Evolutionary conservation across 768 basidiomycete genomes (phyloP), one percentile per base, ranked within the genome.

Genomic region (Kwoniella europaea): DNA sequence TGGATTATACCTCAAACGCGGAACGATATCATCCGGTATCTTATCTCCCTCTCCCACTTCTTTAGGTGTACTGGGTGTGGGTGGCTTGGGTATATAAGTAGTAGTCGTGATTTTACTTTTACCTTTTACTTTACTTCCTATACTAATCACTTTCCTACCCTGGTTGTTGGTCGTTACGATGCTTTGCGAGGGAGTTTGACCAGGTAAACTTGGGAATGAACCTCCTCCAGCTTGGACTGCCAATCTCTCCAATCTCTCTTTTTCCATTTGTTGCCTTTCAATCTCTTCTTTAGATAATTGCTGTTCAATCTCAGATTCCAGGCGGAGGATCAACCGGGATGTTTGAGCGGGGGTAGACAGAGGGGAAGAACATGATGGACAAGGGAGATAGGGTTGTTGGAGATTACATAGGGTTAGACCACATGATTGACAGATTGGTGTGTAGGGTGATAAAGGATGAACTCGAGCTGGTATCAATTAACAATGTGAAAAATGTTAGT

Each of bases 391-490:
- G n/a, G 81, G 76, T 10, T 76, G 72, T n/a, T 84, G 84, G 9
- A 84, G 58, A 13, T 65, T 59, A 68, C 84, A 85, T 16, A 83
- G 66, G 10, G 81, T 79, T 12, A 85, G 66, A 10, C 84, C 84
- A 71, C 84, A 85, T 20, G 75, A 62, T 3, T 78, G 60, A 69
- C 84, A 85, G 16, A 76, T 67, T 6, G 84, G 84, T 10, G 81
- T 83, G 63, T 85, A 82, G 3, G 62, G 50, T 1, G 84, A 85
- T 1, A 85, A 68, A 4, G 77, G 68, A 57, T 85, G 84, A 4
- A 77, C 71, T 42, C 79, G 80, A 54, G 81, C 84, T 82, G 65
- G 12, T 15, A 50, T 50, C 46, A 50, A 16, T 16, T 35, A 9
- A 35, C 35, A 35, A 6, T 35, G 35, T 35, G 6, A 6, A 35